Percentiles rank a stretch among this genome's conserved stretches.
phyloP scores from a whole-genome alignment of 176 grass and related monocot genomes.

The Pontederia paniculata region DNA sequence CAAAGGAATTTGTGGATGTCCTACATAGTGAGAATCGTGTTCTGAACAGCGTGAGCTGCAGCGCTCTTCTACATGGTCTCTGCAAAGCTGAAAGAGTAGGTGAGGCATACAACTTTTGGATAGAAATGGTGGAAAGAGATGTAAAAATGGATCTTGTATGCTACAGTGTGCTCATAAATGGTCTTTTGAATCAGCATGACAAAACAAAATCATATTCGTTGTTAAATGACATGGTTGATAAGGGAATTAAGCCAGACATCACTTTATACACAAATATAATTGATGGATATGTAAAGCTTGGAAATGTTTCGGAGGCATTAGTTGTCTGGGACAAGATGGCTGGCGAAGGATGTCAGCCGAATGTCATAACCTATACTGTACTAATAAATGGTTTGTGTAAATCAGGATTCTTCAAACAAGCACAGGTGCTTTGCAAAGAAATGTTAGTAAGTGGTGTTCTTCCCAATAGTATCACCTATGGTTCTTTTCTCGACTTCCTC shows the following conservation, averaged over 20 bases:
- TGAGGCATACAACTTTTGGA: slow-evolving; percentile 43
- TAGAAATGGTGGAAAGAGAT: slow-evolving; percentile 51
- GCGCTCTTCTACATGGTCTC: slow-evolving; percentile 53
- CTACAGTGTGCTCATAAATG: slow-evolving; percentile 45
- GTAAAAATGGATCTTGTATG: slow-evolving; percentile 47
- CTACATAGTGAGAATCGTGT: slow-evolving; percentile 22
- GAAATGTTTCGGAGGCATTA: slow-evolving; percentile 43
- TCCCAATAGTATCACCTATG: slow-evolving; percentile 54
- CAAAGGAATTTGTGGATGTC: slow-evolving; percentile 53
- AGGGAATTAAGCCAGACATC: slow-evolving; percentile 39
- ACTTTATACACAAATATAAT: slow-evolving; percentile 70
- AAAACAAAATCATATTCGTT: slow-evolving; percentile 19
- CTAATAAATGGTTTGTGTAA: slow-evolving; percentile 68
- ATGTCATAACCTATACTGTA: slow-evolving; percentile 41
- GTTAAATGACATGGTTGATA: slow-evolving; percentile 40
- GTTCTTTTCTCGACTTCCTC: slow-evolving; percentile 55
- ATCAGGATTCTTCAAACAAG: slow-evolving; percentile 45
- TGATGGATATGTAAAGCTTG: slow-evolving; percentile 40
- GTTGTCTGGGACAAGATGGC: slow-evolving; percentile 38
- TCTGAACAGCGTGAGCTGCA: slow-evolving; percentile 57
- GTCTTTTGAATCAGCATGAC: slow-evolving; percentile 33
- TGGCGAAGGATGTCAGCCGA: slow-evolving; percentile 31
- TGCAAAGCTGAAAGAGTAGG: slow-evolving; percentile 45
- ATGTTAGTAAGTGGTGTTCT: slow-evolving; percentile 33
- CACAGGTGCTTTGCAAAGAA: slow-evolving; percentile 53